Evolutionary conservation across 1,284 basidiomycete species (phyloP), one percentile per base, ranked within the genome.

Genomic region (Boletellus deceptivus): DNA sequence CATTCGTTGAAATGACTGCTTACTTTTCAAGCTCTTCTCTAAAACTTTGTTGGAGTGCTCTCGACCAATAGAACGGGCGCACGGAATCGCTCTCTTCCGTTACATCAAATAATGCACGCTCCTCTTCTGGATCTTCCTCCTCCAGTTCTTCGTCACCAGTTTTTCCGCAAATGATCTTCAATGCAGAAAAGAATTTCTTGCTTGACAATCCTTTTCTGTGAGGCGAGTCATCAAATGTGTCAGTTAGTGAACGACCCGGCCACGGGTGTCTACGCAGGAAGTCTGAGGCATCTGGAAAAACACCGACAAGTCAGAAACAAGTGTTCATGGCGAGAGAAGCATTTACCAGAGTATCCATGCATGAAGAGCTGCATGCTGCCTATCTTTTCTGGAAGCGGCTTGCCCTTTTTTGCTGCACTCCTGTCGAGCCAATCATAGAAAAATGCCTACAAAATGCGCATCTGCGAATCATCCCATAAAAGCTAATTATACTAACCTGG

Each of bases 331-430:
- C 31, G 3, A 16, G 14, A 47, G 41, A 16, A 10, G 14, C 11
- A 52, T 62, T 52, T 60, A 82, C 90, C 89, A 71, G 84, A 80
- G 62, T 81, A 96, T 14, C 93, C 93, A 55, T 89, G 80, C 59
- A 95, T 72, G 69, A 96, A 96, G 50, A 83, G 83, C 63, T 97
- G 93, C 79, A 93, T 87, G 60, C 89, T 92, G 2, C 93, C 93
- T 38, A 93, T 85, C 73, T 95, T 94, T 50, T 87, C 87, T 20
- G 89, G 90, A 17, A 93, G 68, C 3, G 78, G 76, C 59, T 90
- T 91, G 14, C 86, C 86, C 61, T 92, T 90, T 72, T 90, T 90
- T 10, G 78, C 79, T 1, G 80, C 86, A 64, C 73, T 88, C 56
- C 87, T 73, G 60, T 93, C 91, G 37, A 92, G 72, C 89, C 90